These are phyloP conservation scores for Azolla pinnata DNA, from an alignment of 75 land plant genomes.

Conservation along the genomic window DNA sequence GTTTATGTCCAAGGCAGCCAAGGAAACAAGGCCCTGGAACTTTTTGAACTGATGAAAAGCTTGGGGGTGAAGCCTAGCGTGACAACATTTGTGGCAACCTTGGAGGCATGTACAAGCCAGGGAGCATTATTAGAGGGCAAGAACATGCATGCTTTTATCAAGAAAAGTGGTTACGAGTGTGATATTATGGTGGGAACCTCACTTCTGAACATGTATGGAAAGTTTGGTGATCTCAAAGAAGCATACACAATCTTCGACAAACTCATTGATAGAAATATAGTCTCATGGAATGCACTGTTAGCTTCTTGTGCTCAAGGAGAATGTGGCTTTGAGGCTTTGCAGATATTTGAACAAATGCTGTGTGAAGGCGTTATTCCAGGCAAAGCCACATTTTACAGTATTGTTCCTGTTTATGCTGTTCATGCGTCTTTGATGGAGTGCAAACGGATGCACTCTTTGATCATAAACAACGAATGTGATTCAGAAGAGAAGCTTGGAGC, in stretches of 20 bases:
- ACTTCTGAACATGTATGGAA: conserved; percentile 42
- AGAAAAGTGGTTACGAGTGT: conserved; percentile 7
- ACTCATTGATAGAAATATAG: conserved; percentile 12
- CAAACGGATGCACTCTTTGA: too few relatives aligned
- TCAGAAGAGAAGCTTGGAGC: too few relatives aligned
- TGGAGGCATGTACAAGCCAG: conserved; percentile 53
- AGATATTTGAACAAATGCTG: conserved; percentile 41
- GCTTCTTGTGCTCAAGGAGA: conserved; percentile 34
- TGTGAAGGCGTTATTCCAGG: conserved; percentile 23
- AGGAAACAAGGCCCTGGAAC: conserved; percentile 47
- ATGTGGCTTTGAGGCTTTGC: conserved; percentile 28
- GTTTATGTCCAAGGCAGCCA: conserved; percentile 65
- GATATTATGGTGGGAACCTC: conserved; percentile 41
- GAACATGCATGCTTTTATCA: conserved; percentile 22
- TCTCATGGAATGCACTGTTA: conserved; percentile 57
- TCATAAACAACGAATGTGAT: too few relatives aligned
- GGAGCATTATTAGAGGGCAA: conserved; percentile 33
- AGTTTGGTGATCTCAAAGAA: conserved; percentile 24
- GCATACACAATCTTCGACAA: conserved; percentile 22
- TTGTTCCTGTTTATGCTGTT: conserved; percentile 45
- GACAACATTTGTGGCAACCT: conserved; percentile 51
- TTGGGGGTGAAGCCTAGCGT: conserved; percentile 51
- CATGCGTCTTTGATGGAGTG: too few relatives aligned
- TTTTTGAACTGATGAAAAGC: conserved; percentile 47
- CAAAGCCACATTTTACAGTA: conserved; percentile 22